phyloP scores from a whole-genome alignment of 176 grass and related monocot species.

The Aegilops tauschii region DNA sequence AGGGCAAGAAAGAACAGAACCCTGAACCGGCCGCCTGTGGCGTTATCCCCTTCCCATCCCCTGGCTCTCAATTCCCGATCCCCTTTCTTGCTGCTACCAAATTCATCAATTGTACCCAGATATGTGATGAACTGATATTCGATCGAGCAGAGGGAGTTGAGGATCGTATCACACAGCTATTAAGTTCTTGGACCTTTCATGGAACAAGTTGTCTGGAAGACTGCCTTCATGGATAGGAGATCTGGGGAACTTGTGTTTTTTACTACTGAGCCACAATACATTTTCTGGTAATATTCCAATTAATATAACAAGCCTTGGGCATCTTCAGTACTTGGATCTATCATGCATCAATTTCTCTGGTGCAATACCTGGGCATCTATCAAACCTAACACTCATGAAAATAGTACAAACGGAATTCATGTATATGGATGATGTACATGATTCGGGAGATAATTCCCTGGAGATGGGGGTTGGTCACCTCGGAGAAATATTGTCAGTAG shows the following conservation, averaged over 20 bases:
- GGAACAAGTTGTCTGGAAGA: background rate
- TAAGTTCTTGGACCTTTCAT: background rate
- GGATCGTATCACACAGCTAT: too few species aligned
- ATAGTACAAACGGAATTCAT: background rate
- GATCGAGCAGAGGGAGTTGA: too few species aligned
- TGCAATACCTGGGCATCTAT: background rate
- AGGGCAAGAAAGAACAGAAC: too few species aligned
- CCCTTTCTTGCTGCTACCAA: too few species aligned
- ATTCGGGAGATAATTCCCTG: background rate
- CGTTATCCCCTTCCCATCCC: too few species aligned
- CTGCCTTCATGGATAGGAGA: background rate
- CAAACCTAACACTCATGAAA: background rate
- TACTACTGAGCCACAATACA: background rate
- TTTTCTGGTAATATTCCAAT: background rate
- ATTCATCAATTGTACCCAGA: too few species aligned
- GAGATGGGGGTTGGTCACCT: background rate
- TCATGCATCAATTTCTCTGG: background rate
- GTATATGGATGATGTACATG: background rate
- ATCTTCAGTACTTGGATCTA: background rate
- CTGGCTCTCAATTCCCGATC: too few species aligned
- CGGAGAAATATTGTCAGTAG: background rate
- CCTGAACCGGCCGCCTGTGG: too few species aligned
- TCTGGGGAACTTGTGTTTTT: background rate
- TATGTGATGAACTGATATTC: too few species aligned
- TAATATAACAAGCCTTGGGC: background rate